Percentiles rank a stretch among this genome's conserved stretches.
phyloP scores from a whole-genome alignment of 495 filamentous ascomycete species.

The Trichoderma orchidacearum region DNA sequence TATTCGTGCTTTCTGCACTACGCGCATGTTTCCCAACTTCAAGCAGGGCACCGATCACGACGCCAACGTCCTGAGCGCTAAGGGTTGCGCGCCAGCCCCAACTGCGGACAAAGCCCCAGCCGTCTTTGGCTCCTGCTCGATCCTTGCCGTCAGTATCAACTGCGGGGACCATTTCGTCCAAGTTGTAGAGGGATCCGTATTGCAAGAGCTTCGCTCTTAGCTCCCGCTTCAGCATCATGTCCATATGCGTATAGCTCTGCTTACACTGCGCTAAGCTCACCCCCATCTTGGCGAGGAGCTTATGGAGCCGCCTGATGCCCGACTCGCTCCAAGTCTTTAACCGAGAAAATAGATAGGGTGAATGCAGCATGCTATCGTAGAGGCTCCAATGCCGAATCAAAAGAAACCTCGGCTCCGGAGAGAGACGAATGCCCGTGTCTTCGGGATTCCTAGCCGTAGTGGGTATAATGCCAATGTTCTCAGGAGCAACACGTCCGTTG shows the following conservation, averaged over 20 bases:
- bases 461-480: slow-evolving; percentile 65
- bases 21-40: slow-evolving; percentile 61
- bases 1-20: slow-evolving; percentile 6
- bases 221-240: slow-evolving; percentile 87
- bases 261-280: slow-evolving; percentile 86
- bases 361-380: slow-evolving; percentile 97
- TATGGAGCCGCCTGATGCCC: slow-evolving; percentile 84
- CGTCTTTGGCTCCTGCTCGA: slow-evolving; percentile 52
- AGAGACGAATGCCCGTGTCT: slow-evolving; percentile 83
- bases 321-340: slow-evolving; percentile 90
- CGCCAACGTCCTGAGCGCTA: slow-evolving; percentile 80
- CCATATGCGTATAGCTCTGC: slow-evolving; percentile 95
- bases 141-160: slow-evolving; percentile 44
- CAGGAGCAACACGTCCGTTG: slow-evolving; percentile 30
- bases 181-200: slow-evolving; percentile 78
- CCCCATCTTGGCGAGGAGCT: slow-evolving; percentile 95
- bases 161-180: slow-evolving; percentile 78
- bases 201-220: slow-evolving; percentile 75
- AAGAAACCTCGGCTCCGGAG: slow-evolving; percentile 87
- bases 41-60: slow-evolving; percentile 78
- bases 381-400: slow-evolving; percentile 93
- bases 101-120: slow-evolving; percentile 92
- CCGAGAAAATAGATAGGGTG: slow-evolving; percentile 82
- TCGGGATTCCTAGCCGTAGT: slow-evolving; percentile 79
- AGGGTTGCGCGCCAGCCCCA: slow-evolving; percentile 97